Base-by-base conservation (phyloP, 1,139 yeast species). In the Blastobotrys indianensis region DNA sequence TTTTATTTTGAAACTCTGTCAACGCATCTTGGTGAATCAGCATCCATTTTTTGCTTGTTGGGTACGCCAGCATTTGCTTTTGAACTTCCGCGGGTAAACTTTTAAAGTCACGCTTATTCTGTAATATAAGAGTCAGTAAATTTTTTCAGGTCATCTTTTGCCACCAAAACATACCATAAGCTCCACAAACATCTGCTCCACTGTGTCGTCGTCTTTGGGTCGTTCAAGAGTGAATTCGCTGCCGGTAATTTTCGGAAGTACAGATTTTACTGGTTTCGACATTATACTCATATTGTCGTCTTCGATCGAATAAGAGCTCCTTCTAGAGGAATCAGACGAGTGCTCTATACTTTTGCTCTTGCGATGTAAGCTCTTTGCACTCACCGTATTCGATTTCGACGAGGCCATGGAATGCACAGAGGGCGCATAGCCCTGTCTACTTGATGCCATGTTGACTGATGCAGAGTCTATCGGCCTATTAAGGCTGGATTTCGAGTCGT, bases 41-140 rank as follows among this genome's bases (percentile, higher is more conserved):
- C 81, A 85, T 80, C 95, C 97, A 87, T 65, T 92, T 92, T 57
- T 88, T 86, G 45, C 83, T 85, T 0, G 79, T 70, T 37, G 84
- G 77, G 59, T 85, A 88, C 54, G 76, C 78, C 58, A 80, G 72
- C 84, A 92, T 80, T 62, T 86, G 94, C 51, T 74, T 77, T 54
- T 82, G 82, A 8, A 94, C 95, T 49, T 77, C 79, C 25, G 78
- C 77, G 0, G 96, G 95, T 42, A 88, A 71, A 46, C 85, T 78
- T 55, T 82, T 80, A 63, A 86, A 84, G 61, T 88, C 94, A 58
- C 97, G 76, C 58, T 84, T 82, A 49, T 81, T 83, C 88, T 85
- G 31, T 37, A 10, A 25, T 9, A 23, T 25, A 40, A 13, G 3
- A 10, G 15, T 39, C 8, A 4, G 5, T 31, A 8, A 11, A 7